Conservation (phyloP, 441 rosid species). For the Manihot esculenta region DNA sequence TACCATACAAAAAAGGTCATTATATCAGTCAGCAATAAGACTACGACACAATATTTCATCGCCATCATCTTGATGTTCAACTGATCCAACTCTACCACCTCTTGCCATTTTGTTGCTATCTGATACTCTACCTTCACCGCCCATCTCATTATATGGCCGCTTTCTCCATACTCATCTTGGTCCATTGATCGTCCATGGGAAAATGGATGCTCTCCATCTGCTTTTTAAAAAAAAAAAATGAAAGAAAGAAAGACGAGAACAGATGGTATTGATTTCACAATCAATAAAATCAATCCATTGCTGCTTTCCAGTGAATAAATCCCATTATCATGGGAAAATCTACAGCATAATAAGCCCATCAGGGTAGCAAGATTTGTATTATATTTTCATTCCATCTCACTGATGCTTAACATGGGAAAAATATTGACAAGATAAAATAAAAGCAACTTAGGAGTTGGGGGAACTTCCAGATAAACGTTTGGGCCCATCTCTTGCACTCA, state of each 20-base stretch:
- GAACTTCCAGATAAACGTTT: not conserved
- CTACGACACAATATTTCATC: not conserved
- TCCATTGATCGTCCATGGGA: slow-evolving; percentile 35
- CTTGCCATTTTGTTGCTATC: slow-evolving; percentile 31
- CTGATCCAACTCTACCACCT: slow-evolving; percentile 23
- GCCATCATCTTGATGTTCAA: slow-evolving; percentile 16
- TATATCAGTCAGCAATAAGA: not conserved
- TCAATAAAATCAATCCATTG: slow-evolving; percentile 6
- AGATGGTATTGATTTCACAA: slow-evolving; percentile 22
- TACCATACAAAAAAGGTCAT: slow-evolving; percentile 19
- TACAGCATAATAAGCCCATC: too few species aligned
- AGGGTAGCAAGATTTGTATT: not conserved
- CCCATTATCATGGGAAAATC: not conserved
- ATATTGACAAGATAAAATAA: not conserved
- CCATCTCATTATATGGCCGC: slow-evolving; percentile 33
- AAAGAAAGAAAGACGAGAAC: slow-evolving; percentile 21
- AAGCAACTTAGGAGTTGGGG: too few species aligned
- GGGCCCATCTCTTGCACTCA: slow-evolving; percentile 7
- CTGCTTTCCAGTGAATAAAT: not conserved
- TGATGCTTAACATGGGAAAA: not conserved
- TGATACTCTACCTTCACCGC: slow-evolving; percentile 34
- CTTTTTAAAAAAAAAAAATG: slow-evolving; percentile 31
- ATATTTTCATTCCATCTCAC: not conserved
- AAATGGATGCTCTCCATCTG: slow-evolving; percentile 49
- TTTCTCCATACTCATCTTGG: slow-evolving; percentile 43